Base-by-base conservation (phyloP, 208 protist species). In the Perkinsela sp. region DNA sequence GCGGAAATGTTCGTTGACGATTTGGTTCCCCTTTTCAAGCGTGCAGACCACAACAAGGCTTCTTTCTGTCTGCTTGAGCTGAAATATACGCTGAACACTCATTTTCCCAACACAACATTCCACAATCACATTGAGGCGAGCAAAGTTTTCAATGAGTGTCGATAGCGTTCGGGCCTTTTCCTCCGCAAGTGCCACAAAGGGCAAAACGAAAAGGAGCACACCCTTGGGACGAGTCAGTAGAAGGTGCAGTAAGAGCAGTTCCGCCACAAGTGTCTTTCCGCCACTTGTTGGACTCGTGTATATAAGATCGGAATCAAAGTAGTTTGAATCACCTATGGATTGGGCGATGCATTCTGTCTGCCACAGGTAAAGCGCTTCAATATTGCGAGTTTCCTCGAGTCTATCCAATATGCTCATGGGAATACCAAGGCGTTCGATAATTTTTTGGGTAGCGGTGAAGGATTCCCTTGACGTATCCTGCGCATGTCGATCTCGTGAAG, bases 21-120 rank as follows among this genome's bases (percentile, higher is more conserved):
- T 77, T 0, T 1, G 0, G 68, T 76, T 78, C 13, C 67, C 80
- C 66, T 76, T 80, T 48, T 88, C 82, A 67, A 88, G 79, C 0
- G 82, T 88, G 48, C 74, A 77, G 1, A 77, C 68, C 28, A 66
- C 74, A 1, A 80, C 40, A 32, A 75, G 0, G 78, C 0, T 1
- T 68, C 30, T 22, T 0, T 67, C 29, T 22, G 76, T 68, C 48
- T 31, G 22, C 31, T 30, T 22, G 30, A 69, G 31, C 15, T 75
- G 15, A 1, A 13, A 28, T 32, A 71, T 29, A 66, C 69, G 28
- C 73, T 69, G 29, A 31, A 65, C 31, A 66, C 76, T 28, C 75
- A 30, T n/a, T 65, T 29, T 16, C 71, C 29, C 13, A 0, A 29
- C 57, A 69, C 30, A 28, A 65, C 30, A 31, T 22, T 30, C 30